Base-by-base conservation (phyloP, 176 grass and related monocot species). In the Aegilops longissima region DNA sequence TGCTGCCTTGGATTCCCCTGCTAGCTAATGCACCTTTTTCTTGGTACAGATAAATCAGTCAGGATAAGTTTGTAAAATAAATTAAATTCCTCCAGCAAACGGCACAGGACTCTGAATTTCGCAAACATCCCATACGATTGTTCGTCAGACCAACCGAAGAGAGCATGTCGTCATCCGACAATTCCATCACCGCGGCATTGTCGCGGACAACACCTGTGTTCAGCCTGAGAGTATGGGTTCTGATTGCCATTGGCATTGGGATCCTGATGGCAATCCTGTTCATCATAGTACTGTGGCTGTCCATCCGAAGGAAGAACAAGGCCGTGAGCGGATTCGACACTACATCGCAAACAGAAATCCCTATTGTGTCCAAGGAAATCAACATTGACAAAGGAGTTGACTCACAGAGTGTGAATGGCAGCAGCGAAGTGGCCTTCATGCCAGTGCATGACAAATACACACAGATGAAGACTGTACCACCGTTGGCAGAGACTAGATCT, bases 291-390 rank as follows among this genome's bases (percentile, higher is more conserved):
- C 18, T 98, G 78, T 98, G 93, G 59, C 73, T 92, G 42, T 87
- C 96, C 23, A 66, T 93, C 30, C 82, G 83, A 33, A 88, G 80
- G 69, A 95, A 93, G 62, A 87, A 83, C 34, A 95, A 93, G 88
- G 80, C 90, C 1, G 40, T 68, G 27, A 89, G 86, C 45, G 74
- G 73, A 27, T 75, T 68, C 4, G 94, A 84, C 51, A 77, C 29
- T 9, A 45, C 75, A 20, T 79, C 76, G 2, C 84, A 86, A 10
- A 73, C 87, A 20, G 92, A 98, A 84, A 98, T 98, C 59, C 96
- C 93, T 24, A 77, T 88, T n/a, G 78, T 95, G 47, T 98, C 96
- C 0, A 98, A 98, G 80, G 96, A 98, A 68, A 98, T 98, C 78
- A 89, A 78, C 29, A 75, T 98, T 5, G 96, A 98, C 81, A 93